Conservation (phyloP, 306 rosid genomes). For the Lathyrus aphaca region DNA sequence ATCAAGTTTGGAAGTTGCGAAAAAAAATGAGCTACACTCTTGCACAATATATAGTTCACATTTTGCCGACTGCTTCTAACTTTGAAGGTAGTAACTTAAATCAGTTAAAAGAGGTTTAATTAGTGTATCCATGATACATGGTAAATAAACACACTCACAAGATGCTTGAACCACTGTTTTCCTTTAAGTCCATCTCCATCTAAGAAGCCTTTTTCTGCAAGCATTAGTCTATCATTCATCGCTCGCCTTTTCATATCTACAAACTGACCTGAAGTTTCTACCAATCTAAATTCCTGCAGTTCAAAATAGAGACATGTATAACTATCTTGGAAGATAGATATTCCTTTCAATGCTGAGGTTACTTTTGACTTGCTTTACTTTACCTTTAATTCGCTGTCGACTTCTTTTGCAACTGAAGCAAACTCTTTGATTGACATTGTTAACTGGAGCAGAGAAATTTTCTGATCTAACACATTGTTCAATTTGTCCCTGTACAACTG, state of each 20-base stretch:
- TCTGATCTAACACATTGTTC: slow-evolving; percentile 55
- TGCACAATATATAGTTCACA: background rate
- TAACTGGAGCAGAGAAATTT: slow-evolving; percentile 58
- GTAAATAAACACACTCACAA: slow-evolving; percentile 57
- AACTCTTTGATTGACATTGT: slow-evolving; percentile 67
- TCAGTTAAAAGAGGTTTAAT: slow-evolving; percentile 24
- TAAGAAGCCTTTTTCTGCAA: slow-evolving; percentile 76
- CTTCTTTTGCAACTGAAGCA: slow-evolving; percentile 66
- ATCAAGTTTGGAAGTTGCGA: background rate
- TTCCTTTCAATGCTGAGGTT: background rate
- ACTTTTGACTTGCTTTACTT: slow-evolving; percentile 45
- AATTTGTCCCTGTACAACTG: slow-evolving; percentile 60
- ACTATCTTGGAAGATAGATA: slow-evolving; percentile 1
- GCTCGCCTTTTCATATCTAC: slow-evolving; percentile 61
- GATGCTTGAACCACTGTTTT: slow-evolving; percentile 86
- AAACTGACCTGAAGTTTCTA: slow-evolving; percentile 45
- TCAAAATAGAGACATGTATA: slow-evolving; percentile 32
- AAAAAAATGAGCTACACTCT: background rate
- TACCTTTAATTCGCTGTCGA: slow-evolving; percentile 72
- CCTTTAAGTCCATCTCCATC: slow-evolving; percentile 72
- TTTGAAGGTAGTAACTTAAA: slow-evolving; percentile 6
- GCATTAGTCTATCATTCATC: slow-evolving; percentile 76
- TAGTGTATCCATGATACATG: background rate
- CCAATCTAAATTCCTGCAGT: slow-evolving; percentile 56
- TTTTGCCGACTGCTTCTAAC: background rate